Evolutionary conservation across 352 stramenopile genomes (phyloP).

Genomic region (Globisporangium nodosum): DNA sequence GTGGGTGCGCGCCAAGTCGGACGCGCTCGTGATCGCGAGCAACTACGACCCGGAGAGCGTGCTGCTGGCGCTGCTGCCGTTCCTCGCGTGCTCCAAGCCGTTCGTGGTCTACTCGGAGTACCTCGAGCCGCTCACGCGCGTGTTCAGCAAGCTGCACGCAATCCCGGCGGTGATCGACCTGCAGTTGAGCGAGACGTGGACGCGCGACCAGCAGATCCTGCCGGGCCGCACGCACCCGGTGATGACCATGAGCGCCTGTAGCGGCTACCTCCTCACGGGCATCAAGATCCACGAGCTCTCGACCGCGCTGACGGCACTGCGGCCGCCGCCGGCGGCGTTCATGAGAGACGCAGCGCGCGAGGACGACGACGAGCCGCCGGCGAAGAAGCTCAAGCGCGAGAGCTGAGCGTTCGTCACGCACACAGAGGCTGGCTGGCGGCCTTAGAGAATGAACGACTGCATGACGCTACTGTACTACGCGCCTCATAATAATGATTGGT

Average conservation of each 20-base stretch:
- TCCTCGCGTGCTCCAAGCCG: slow-evolving; percentile 86
- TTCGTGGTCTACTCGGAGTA: slow-evolving; percentile 97
- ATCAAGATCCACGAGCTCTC: slow-evolving; percentile 79
- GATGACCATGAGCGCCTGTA: slow-evolving; percentile 96
- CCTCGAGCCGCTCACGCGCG: slow-evolving; percentile 88
- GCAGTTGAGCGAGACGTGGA: slow-evolving; percentile 94
- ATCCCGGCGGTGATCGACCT: slow-evolving; percentile 91
- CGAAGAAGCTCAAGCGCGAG: slow-evolving; percentile 17
- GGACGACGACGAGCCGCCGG: not conserved
- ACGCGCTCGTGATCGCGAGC: slow-evolving; percentile 87
- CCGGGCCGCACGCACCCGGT: slow-evolving; percentile 92
- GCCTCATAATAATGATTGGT: too few species aligned
- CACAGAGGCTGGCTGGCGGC: too few species aligned
- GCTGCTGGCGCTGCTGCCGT: slow-evolving; percentile 86
- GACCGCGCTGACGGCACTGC: not conserved
- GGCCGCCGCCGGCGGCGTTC: not conserved
- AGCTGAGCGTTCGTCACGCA: not conserved
- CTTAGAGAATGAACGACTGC: too few species aligned
- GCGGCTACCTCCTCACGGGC: slow-evolving; percentile 92
- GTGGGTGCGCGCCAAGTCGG: slow-evolving; percentile 64
- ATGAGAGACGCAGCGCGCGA: too few species aligned
- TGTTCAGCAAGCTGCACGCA: slow-evolving; percentile 87
- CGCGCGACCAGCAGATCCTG: slow-evolving; percentile 93
- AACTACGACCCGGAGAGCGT: slow-evolving; percentile 88
- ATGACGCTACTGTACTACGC: too few species aligned